Evolutionary conservation across 2,329 filamentous ascomycete species (phyloP).

Genomic region (Sphaerulina musiva): DNA sequence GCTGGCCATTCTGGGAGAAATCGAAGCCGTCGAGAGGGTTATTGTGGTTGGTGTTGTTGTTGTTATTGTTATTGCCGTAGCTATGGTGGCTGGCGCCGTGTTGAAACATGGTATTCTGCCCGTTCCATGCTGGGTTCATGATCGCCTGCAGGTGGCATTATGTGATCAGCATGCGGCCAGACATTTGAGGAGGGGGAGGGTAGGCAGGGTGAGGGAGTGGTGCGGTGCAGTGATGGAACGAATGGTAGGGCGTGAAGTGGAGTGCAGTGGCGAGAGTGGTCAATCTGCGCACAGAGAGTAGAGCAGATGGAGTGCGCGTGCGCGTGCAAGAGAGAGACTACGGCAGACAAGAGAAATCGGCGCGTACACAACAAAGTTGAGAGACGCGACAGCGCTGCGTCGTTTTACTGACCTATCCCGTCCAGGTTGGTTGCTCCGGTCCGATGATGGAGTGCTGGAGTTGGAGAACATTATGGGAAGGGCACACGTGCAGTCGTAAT

Average conservation of each 20-base stretch:
- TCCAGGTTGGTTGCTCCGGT: not conserved
- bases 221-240: not conserved
- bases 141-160: conserved; percentile 6
- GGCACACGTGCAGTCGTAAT: no score
- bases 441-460: not conserved
- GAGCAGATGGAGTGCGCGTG: not conserved
- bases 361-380: not conserved
- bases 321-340: not conserved
- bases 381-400: not conserved
- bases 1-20: conserved; percentile 67
- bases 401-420: not conserved
- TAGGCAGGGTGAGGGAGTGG: not conserved
- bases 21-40: conserved; percentile 36
- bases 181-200: not conserved
- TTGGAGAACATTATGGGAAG: not conserved
- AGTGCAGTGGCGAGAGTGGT: not conserved
- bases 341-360: not conserved
- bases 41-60: conserved; percentile 18
- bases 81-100: conserved; percentile 15
- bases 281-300: not conserved
- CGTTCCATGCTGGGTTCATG: conserved; percentile 23
- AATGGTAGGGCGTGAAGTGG: not conserved
- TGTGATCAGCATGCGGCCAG: conserved; percentile 2
- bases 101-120: conserved; percentile 18
- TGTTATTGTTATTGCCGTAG: conserved; percentile 18